phyloP scores from a whole-genome alignment of 2,329 filamentous ascomycete genomes.

The Ophiostoma novo-ulmi region DNA sequence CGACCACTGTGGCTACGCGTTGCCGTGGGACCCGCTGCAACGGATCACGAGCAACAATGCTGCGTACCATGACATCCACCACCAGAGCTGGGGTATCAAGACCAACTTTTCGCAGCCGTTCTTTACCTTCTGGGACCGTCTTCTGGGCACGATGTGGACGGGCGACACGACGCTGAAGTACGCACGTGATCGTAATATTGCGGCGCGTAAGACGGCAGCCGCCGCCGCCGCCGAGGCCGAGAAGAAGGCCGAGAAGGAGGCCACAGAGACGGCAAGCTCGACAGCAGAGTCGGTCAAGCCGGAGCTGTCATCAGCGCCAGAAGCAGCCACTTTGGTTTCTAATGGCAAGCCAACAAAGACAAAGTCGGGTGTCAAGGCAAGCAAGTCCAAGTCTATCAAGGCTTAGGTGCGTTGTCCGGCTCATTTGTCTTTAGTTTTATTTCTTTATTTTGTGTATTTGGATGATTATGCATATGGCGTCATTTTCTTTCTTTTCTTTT shows the following conservation, averaged over 20 bases:
- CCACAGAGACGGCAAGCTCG: background rate
- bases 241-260: background rate
- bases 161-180: slow-evolving; percentile 51
- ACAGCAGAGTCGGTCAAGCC: background rate
- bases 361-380: slow-evolving; percentile 9
- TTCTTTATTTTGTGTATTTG: slow-evolving; percentile 1
- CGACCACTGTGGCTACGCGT: slow-evolving; percentile 93
- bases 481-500: background rate
- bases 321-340: background rate
- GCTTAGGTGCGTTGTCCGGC: slow-evolving; percentile 1
- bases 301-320: background rate
- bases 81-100: slow-evolving; percentile 99
- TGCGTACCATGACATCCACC: slow-evolving; percentile 94
- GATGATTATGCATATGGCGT: slow-evolving; percentile 16
- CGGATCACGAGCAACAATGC: slow-evolving; percentile 92
- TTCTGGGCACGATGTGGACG: slow-evolving; percentile 77
- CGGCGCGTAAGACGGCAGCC: slow-evolving; percentile 35
- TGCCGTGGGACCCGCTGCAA: slow-evolving; percentile 93
- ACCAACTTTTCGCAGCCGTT: slow-evolving; percentile 86
- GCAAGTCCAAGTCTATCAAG: slow-evolving; percentile 18
- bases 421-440: background rate
- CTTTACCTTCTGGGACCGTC: slow-evolving; percentile 90
- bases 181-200: slow-evolving; percentile 40
- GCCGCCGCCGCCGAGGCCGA: background rate
- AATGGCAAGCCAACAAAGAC: slow-evolving; percentile 12